Evolutionary conservation across 345 rosid genomes (phyloP).

Genomic region (rapeseed (Brassica napus)): Da-Ae NC_063439.1:16629001-16629500

Average conservation of each 20-base stretch:
- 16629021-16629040: constrained; percentile 10
- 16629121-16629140: constrained; percentile 55
- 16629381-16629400: neutral
- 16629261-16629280: constrained; percentile 66
- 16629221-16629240: constrained; percentile 99
- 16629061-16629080: constrained; percentile 21
- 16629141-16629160: constrained; percentile 66
- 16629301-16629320: neutral
- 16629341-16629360: neutral
- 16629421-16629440: neutral
- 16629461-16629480: neutral
- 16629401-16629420: neutral
- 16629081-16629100: constrained; percentile 13
- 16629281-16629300: constrained; percentile 7
- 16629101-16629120: constrained; percentile 14
- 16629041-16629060: neutral
- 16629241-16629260: constrained; percentile 85
- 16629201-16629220: constrained; percentile 71
- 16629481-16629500: neutral
- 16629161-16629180: constrained; percentile 84
- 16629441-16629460: neutral
- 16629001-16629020: constrained; percentile 18
- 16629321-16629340: neutral
- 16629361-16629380: neutral
- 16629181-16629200: constrained; percentile 77